Evolutionary conservation across 179 eudicot species (phyloP).

Genomic region (Beta corolliflora): DNA sequence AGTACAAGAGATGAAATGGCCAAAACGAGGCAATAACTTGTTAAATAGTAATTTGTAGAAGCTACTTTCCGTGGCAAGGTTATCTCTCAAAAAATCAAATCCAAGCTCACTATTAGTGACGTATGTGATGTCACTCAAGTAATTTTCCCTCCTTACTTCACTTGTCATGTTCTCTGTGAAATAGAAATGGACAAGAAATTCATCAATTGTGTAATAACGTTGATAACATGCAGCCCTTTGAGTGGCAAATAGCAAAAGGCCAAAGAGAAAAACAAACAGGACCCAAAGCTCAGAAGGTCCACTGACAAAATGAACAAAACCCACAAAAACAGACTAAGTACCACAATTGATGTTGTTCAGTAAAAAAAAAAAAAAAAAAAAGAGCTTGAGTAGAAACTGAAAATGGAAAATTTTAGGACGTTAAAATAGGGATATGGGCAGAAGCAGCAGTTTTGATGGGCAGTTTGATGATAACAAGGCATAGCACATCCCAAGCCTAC

Average conservation of each 20-base stretch:
- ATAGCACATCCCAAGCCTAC: neutral
- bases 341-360: neutral
- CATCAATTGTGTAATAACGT: constrained; percentile 4
- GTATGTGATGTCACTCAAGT: constrained; percentile 90
- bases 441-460: neutral
- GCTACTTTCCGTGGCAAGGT: constrained; percentile 99
- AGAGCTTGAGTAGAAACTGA: neutral
- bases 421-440: neutral
- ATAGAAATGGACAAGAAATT: constrained; percentile 14
- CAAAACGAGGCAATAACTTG: constrained; percentile 10
- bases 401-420: neutral
- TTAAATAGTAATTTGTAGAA: constrained; percentile 14
- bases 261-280: neutral
- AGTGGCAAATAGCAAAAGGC: neutral
- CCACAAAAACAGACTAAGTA: neutral
- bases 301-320: neutral
- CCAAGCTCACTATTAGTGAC: constrained; percentile 99
- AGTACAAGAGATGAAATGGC: constrained; percentile 13
- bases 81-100: constrained; percentile 97
- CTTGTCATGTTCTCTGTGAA: constrained; percentile 95
- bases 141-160: constrained; percentile 92
- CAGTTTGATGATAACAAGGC: neutral
- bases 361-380: neutral
- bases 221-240: neutral
- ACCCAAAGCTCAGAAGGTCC: neutral